Conservation (phyloP, 139 green algal species). For the Dunaliella primolecta region DNA sequence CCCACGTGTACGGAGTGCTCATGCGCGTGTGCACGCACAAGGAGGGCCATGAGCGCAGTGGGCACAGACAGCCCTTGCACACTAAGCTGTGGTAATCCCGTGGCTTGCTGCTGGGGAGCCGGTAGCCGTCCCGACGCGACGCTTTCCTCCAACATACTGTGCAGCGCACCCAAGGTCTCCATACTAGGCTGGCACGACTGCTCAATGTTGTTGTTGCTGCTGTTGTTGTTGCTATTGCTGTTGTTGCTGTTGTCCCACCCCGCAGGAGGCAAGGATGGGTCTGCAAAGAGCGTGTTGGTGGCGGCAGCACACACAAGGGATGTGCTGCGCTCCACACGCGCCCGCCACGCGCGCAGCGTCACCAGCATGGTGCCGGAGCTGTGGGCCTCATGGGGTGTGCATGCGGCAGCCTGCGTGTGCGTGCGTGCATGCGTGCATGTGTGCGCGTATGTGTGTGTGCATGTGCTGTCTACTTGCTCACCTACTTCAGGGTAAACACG, state of each 20-base stretch:
- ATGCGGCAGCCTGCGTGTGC: background rate
- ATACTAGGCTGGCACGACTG: too few relatives aligned
- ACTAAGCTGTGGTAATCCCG: background rate
- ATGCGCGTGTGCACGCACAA: background rate
- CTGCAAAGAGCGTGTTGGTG: background rate
- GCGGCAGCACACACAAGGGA: background rate
- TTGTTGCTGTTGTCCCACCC: too few relatives aligned
- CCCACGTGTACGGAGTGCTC: constrained; percentile 7
- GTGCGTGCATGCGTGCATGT: background rate
- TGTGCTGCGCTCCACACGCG: background rate
- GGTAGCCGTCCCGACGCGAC: too few relatives aligned
- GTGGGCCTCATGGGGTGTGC: background rate
- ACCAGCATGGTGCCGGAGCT: background rate
- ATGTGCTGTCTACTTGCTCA: too few relatives aligned
- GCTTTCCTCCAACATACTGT: too few relatives aligned
- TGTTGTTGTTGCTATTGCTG: too few relatives aligned
- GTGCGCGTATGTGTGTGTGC: background rate
- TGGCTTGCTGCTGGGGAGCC: background rate
- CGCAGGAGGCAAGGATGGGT: background rate
- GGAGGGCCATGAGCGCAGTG: background rate
- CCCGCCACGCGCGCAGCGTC: background rate
- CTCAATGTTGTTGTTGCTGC: too few relatives aligned
- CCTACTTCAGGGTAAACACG: too few relatives aligned
- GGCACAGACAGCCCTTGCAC: constrained; percentile 1
- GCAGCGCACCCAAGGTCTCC: too few relatives aligned